phyloP scores from a whole-genome alignment of 306 rosid species.

The apple (Malus domestica) region ASM211411v1 NC_041790.1:36057001-36057500 shows the following conservation, averaged over 20 bases:
- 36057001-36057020: constrained; percentile 63
- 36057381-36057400: neutral
- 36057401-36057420: neutral
- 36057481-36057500: constrained; percentile 60
- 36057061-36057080: neutral
- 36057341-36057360: neutral
- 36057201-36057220: neutral
- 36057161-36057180: neutral
- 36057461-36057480: constrained; percentile 65
- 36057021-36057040: neutral
- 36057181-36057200: neutral
- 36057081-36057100: neutral
- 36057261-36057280: too few relatives aligned
- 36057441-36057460: constrained; percentile 73
- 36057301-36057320: neutral
- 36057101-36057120: neutral
- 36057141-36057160: neutral
- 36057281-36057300: too few relatives aligned
- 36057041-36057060: neutral
- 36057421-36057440: constrained; percentile 72
- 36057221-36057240: neutral
- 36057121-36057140: neutral
- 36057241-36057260: neutral
- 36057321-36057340: neutral
- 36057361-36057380: neutral